Evolutionary conservation across 176 grass and related monocot species (phyloP).

Genomic region (Thalia dealbata): DNA sequence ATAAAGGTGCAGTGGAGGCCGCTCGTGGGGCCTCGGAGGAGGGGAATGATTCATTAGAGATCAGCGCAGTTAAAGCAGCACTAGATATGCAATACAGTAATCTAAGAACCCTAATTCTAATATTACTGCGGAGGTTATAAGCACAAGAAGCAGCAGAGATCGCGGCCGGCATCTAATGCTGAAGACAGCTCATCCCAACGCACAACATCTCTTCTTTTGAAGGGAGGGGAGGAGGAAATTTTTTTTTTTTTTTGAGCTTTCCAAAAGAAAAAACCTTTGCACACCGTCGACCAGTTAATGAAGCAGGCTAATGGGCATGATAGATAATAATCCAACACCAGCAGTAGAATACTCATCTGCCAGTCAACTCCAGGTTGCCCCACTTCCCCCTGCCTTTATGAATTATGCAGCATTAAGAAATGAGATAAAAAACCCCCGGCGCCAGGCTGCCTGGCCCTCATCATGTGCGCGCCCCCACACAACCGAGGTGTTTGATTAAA

Average conservation of each 20-base stretch:
- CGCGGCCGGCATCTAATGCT: slow-evolving; percentile 86
- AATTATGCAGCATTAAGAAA: too few species aligned
- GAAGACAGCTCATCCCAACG: slow-evolving; percentile 67
- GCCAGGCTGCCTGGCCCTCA: not conserved
- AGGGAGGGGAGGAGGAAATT: too few species aligned
- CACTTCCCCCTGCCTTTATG: not conserved
- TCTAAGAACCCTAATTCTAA: not conserved
- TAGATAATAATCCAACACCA: not conserved
- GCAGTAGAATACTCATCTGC: slow-evolving; percentile 8
- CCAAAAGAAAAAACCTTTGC: slow-evolving; percentile 22
- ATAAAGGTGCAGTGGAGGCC: slow-evolving; percentile 25
- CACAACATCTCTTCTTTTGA: slow-evolving; percentile 29
- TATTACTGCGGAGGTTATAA: slow-evolving; percentile 11
- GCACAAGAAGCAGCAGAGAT: slow-evolving; percentile 24
- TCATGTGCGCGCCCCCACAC: not conserved
- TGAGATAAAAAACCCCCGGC: not conserved
- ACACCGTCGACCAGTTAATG: not conserved
- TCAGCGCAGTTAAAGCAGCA: not conserved
- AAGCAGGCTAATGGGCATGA: not conserved
- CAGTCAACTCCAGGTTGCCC: slow-evolving; percentile 25
- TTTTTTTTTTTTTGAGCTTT: too few species aligned
- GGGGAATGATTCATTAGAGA: slow-evolving; percentile 22
- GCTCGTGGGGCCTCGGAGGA: slow-evolving; percentile 62
- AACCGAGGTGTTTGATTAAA: not conserved
- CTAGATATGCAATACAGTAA: too few species aligned